phyloP scores from a whole-genome alignment of 805 yeast species.

The Sugiyamaella qingdaonensis region DNA sequence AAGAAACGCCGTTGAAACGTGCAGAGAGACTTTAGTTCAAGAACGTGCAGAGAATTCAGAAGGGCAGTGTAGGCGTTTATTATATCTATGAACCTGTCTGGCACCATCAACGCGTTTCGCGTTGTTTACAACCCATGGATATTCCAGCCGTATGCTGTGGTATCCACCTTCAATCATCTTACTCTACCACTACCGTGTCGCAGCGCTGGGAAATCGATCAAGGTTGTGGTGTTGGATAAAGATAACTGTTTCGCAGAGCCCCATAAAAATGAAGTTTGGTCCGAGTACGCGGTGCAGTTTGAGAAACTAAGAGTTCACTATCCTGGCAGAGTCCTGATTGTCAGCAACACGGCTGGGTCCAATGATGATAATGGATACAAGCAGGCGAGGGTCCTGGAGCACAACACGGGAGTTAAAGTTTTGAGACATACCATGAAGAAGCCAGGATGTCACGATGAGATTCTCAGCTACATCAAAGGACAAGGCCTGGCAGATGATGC shows the following conservation, averaged over 20 bases:
- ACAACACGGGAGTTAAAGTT: slow-evolving; percentile 41
- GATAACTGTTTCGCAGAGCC: slow-evolving; percentile 93
- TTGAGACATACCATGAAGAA: slow-evolving; percentile 32
- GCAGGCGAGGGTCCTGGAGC: slow-evolving; percentile 62
- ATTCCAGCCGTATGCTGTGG: slow-evolving; percentile 59
- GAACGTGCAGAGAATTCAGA: too few species aligned
- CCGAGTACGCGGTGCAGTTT: slow-evolving; percentile 60
- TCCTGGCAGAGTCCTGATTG: slow-evolving; percentile 65
- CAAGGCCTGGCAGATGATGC: slow-evolving; percentile 47
- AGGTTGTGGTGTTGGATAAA: slow-evolving; percentile 83
- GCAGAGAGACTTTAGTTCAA: too few species aligned
- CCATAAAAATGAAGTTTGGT: slow-evolving; percentile 75
- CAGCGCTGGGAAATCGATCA: slow-evolving; percentile 38
- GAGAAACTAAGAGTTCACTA: slow-evolving; percentile 47
- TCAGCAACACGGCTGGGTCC: slow-evolving; percentile 92
- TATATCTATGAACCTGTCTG: slow-evolving; percentile 60
- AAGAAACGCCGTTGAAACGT: too few species aligned
- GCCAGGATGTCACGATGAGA: slow-evolving; percentile 50
- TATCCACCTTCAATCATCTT: slow-evolving; percentile 55
- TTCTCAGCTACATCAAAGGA: slow-evolving; percentile 52
- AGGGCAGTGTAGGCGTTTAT: neutral
- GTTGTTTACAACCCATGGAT: slow-evolving; percentile 60
- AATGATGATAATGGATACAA: slow-evolving; percentile 57
- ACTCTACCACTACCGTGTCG: slow-evolving; percentile 44
- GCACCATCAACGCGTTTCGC: slow-evolving; percentile 63